Conservation (phyloP, 192 early-diverging fungal genomes). For the Coemansia sp. region DNA sequence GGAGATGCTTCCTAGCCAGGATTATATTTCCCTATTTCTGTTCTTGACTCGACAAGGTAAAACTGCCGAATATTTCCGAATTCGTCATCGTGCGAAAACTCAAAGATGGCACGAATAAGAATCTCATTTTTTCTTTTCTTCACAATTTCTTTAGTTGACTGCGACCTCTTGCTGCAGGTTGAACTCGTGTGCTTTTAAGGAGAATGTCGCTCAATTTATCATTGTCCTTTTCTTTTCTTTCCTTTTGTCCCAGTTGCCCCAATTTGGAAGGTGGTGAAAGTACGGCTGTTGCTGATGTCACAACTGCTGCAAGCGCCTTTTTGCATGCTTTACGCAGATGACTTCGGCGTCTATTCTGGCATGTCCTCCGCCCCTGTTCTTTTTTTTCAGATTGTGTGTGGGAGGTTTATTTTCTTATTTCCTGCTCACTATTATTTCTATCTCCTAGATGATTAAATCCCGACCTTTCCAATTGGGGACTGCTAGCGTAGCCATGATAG, state of each 20-base stretch:
- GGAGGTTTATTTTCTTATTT: not conserved
- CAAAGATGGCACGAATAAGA: not conserved
- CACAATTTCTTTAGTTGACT: too few relatives aligned
- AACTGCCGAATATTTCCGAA: too few relatives aligned
- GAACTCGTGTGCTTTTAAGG: not conserved
- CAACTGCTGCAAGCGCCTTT: not conserved
- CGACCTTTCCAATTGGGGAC: too few relatives aligned
- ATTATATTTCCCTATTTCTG: not conserved
- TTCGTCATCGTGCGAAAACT: too few relatives aligned
- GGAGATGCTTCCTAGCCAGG: not conserved
- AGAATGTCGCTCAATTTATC: not conserved
- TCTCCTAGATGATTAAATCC: too few relatives aligned
- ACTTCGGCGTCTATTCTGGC: slow-evolving; percentile 31
- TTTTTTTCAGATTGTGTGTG: not conserved
- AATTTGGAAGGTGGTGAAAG: slow-evolving; percentile 3
- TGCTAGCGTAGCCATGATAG: too few relatives aligned
- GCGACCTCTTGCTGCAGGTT: too few relatives aligned
- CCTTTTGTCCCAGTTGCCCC: slow-evolving; percentile 23
- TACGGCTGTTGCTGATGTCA: not conserved
- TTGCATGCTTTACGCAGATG: slow-evolving; percentile 20
- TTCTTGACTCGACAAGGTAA: too few relatives aligned
- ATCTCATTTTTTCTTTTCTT: not conserved
- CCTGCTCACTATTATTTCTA: not conserved
- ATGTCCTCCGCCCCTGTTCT: not conserved
- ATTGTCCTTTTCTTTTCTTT: slow-evolving; percentile 9